A percentile compares a stretch with the other conserved stretches of the same genome.
Evolutionary conservation across 306 rosid genomes (phyloP).

Genomic region (Boehmeria nivea): DNA sequence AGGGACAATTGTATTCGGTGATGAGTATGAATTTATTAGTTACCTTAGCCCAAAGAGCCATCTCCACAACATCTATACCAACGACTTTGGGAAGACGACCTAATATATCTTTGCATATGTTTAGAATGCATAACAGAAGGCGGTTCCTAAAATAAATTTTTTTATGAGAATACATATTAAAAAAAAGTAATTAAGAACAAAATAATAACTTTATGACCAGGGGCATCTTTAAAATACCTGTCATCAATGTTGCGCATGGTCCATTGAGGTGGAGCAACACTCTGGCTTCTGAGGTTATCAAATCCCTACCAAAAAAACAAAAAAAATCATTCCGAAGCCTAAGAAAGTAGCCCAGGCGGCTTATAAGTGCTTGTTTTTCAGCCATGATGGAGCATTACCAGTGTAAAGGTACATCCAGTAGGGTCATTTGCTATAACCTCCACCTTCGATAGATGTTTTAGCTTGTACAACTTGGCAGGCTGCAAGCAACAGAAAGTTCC

Average conservation of each 20-base stretch:
- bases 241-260: slow-evolving; percentile 93
- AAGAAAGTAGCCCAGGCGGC: not conserved
- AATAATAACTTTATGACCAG: no score
- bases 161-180: no score
- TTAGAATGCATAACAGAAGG: slow-evolving; percentile 62
- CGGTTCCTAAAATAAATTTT: slow-evolving; percentile 61
- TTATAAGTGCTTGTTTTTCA: not conserved
- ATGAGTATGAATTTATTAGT: slow-evolving; percentile 29
- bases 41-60: slow-evolving; percentile 99
- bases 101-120: slow-evolving; percentile 72
- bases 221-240: slow-evolving; percentile 64
- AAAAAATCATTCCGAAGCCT: slow-evolving; percentile 23
- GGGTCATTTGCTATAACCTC: slow-evolving; percentile 83
- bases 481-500: slow-evolving; percentile 29
- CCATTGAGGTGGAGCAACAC: slow-evolving; percentile 95
- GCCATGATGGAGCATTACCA: slow-evolving; percentile 52
- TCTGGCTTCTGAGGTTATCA: slow-evolving; percentile 84
- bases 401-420: slow-evolving; percentile 83
- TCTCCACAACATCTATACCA: slow-evolving; percentile 95
- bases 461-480: slow-evolving; percentile 94
- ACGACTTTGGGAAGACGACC: slow-evolving; percentile 93
- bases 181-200: no score
- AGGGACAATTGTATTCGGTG: slow-evolving; percentile 2
- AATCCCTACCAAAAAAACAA: slow-evolving; percentile 63
- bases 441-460: slow-evolving; percentile 90